Conservation (phyloP, 768 basidiomycete species). For the Coprinopsis cinerea region DNA sequence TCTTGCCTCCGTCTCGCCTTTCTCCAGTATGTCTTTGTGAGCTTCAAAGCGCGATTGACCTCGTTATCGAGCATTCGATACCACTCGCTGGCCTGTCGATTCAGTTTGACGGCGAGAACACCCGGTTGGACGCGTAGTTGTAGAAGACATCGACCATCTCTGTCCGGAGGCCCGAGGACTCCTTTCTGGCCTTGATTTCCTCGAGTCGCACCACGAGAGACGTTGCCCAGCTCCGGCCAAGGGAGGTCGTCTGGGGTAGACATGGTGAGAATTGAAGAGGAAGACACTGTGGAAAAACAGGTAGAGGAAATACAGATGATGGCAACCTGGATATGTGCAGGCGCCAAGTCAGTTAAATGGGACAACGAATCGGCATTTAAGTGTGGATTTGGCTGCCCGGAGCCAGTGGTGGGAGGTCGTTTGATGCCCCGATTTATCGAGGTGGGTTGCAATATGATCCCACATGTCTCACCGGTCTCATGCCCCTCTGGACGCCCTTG, state of each 20-base stretch:
- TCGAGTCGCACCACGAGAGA: slow-evolving; percentile 76
- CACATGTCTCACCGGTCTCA: slow-evolving; percentile 12
- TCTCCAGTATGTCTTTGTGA: slow-evolving; percentile 84
- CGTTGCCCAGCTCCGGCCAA: slow-evolving; percentile 83
- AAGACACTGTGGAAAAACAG: slow-evolving; percentile 18
- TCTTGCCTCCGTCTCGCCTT: slow-evolving; percentile 79
- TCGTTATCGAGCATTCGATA: slow-evolving; percentile 73
- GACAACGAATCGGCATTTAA: slow-evolving; percentile 28
- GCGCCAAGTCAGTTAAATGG: slow-evolving; percentile 28
- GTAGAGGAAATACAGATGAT: slow-evolving; percentile 21
- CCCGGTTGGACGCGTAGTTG: slow-evolving; percentile 81
- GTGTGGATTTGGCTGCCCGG: slow-evolving; percentile 21
- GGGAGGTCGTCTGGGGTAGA: slow-evolving; percentile 69
- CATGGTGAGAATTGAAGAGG: slow-evolving; percentile 33
- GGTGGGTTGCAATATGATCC: slow-evolving; percentile 9
- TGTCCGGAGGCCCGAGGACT: slow-evolving; percentile 63
- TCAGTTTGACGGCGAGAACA: slow-evolving; percentile 69
- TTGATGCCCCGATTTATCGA: slow-evolving; percentile 11
- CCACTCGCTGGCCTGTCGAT: slow-evolving; percentile 77
- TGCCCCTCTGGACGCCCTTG: no score
- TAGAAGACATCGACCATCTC: slow-evolving; percentile 69
- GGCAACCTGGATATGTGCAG: slow-evolving; percentile 24
- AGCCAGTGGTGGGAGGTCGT: slow-evolving; percentile 11
- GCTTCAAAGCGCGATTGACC: slow-evolving; percentile 74
- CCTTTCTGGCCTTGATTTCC: slow-evolving; percentile 87